phyloP scores from a whole-genome alignment of 2,329 filamentous ascomycete genomes.

The Chaetothyriales sp. region DNA sequence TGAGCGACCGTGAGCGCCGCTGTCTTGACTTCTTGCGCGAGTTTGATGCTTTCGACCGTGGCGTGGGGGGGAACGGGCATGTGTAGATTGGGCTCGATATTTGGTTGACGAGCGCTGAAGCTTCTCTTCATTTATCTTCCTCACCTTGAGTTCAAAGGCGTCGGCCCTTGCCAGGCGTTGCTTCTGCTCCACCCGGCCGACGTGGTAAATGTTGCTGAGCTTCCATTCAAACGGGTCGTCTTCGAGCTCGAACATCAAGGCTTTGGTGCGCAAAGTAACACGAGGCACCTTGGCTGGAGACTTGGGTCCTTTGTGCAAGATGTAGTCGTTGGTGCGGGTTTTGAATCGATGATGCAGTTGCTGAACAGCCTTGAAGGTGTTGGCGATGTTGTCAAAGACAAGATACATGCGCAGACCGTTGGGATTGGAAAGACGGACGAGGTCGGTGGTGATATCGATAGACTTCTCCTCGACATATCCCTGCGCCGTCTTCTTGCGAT shows the following conservation, averaged over 20 bases:
- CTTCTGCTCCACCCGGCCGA: slow-evolving; percentile 74
- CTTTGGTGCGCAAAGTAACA: slow-evolving; percentile 65
- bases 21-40: slow-evolving; percentile 37
- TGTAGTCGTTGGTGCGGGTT: slow-evolving; percentile 75
- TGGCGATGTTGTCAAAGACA: slow-evolving; percentile 86
- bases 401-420: slow-evolving; percentile 81
- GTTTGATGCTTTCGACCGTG: slow-evolving; percentile 27
- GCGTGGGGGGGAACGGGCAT: slow-evolving; percentile 23
- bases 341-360: slow-evolving; percentile 89
- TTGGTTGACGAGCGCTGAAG: slow-evolving; percentile 37
- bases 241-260: slow-evolving; percentile 79
- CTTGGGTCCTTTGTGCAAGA: slow-evolving; percentile 71
- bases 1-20: slow-evolving; percentile 32
- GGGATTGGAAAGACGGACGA: slow-evolving; percentile 73
- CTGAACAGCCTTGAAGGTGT: slow-evolving; percentile 69
- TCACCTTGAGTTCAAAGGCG: slow-evolving; percentile 74
- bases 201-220: slow-evolving; percentile 79
- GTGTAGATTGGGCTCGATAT: slow-evolving; percentile 35
- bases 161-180: slow-evolving; percentile 82
- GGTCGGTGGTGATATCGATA: slow-evolving; percentile 70
- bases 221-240: slow-evolving; percentile 98
- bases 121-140: slow-evolving; percentile 60
- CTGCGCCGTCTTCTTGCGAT: slow-evolving; percentile 51
- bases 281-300: slow-evolving; percentile 75
- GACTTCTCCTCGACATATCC: slow-evolving; percentile 57